Evolutionary conservation across 768 basidiomycete genomes (phyloP).

Genomic region (Rossbeevera mucosa): DNA sequence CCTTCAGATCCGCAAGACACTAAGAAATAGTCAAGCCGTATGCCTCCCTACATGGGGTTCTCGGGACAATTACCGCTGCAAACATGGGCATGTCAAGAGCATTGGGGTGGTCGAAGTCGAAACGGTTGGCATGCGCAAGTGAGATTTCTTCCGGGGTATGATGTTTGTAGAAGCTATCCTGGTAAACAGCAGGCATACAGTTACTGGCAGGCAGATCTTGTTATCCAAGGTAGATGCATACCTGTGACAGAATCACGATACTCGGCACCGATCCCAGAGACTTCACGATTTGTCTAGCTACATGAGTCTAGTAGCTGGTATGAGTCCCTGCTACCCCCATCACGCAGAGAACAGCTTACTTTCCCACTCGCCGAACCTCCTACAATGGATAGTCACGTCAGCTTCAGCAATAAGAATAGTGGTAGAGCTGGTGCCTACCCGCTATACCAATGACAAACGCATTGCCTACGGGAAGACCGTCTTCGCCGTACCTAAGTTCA

Average conservation of each 20-base stretch:
- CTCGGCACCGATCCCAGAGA: conserved; percentile 80
- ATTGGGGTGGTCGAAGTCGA: conserved; percentile 90
- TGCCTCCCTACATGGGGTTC: background rate
- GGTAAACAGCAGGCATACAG: conserved; percentile 1
- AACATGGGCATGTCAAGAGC: conserved; percentile 90
- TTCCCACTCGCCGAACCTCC: conserved; percentile 88
- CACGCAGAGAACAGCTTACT: conserved; percentile 37
- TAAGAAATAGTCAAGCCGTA: conserved; percentile 26
- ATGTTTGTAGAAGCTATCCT: conserved; percentile 93
- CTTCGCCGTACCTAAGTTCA: conserved; percentile 66
- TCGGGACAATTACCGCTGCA: conserved; percentile 51
- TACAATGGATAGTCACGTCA: conserved; percentile 25
- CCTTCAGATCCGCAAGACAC: conserved; percentile 84
- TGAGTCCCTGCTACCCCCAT: conserved; percentile 1
- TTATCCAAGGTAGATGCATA: conserved; percentile 22
- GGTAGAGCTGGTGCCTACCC: conserved; percentile 42
- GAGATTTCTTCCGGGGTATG: conserved; percentile 75
- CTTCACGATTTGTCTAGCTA: conserved; percentile 76
- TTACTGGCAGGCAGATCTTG: background rate
- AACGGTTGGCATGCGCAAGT: conserved; percentile 74
- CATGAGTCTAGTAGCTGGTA: conserved; percentile 58
- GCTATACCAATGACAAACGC: conserved; percentile 85
- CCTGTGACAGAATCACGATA: conserved; percentile 89
- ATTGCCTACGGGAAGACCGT: conserved; percentile 62
- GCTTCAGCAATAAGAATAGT: background rate